Conservation (phyloP, 192 early-diverging fungal genomes). For the Anaeromyces robustus region DNA sequence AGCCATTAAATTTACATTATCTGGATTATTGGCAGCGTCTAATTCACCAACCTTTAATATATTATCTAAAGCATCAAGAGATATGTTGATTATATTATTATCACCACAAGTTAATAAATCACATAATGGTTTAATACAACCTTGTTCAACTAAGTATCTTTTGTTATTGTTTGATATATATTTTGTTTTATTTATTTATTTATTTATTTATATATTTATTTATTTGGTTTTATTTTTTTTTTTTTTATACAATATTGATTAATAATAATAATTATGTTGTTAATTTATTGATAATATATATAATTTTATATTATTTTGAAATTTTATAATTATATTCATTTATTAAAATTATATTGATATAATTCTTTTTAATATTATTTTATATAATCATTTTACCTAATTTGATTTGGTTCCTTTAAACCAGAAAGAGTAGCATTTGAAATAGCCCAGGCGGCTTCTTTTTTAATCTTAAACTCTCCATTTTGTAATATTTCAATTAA, state of each 20-base stretch:
- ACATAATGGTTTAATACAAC: constrained; percentile 29
- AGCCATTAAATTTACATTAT: constrained; percentile 17
- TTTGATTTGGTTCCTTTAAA: constrained; percentile 16
- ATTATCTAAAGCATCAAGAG: constrained; percentile 25
- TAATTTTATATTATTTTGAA: no score
- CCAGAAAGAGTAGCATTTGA: constrained; percentile 23
- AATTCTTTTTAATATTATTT: no score
- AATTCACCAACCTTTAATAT: constrained; percentile 26
- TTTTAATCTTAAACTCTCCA: constrained; percentile 23
- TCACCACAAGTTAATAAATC: constrained; percentile 23
- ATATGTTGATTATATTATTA: constrained; percentile 18
- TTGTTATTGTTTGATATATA: no score
- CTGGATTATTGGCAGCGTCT: constrained; percentile 7
- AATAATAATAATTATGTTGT: no score
- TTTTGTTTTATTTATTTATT: no score
- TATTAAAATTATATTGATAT: no score
- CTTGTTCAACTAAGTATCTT: constrained; percentile 18
- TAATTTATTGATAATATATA: no score
- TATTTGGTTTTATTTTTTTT: no score
- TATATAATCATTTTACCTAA: background rate
- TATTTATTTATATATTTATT: no score
- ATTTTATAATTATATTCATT: no score
- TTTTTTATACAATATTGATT: no score
- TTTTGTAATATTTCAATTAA: constrained; percentile 16
- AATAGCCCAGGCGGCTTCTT: constrained; percentile 33